Conservation (phyloP, 805 yeast species). For the Wickerhamomyces chaumierensis region DNA sequence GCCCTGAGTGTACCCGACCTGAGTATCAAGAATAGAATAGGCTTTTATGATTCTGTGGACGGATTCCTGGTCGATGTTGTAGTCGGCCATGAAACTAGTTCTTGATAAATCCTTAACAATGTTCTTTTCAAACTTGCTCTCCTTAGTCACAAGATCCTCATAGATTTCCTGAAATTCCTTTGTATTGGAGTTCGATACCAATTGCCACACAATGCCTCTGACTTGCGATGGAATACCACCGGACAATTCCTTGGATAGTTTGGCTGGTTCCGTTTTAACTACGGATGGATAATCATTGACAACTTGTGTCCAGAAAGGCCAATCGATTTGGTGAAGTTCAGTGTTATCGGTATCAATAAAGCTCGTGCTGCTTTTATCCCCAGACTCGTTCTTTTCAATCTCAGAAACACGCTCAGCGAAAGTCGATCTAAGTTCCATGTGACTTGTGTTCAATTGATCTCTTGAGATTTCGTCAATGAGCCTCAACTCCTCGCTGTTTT, state of each 20-base stretch:
- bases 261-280: conserved; percentile 49
- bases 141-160: conserved; percentile 33
- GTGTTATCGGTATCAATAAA: conserved; percentile 20
- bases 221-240: conserved; percentile 77
- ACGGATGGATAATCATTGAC: conserved; percentile 66
- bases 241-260: conserved; percentile 49
- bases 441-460: conserved; percentile 38
- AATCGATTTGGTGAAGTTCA: conserved; percentile 37
- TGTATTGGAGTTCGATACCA: conserved; percentile 67
- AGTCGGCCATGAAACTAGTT: conserved; percentile 63
- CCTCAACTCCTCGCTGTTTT: conserved; percentile 39
- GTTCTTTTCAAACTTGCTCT: conserved; percentile 57
- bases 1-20: conserved; percentile 96
- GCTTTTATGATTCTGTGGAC: conserved; percentile 70
- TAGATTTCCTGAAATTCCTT: conserved; percentile 27
- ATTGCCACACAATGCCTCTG: conserved; percentile 89
- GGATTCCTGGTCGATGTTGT: conserved; percentile 46
- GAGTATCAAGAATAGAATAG: conserved; percentile 77
- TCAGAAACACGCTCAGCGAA: conserved; percentile 14
- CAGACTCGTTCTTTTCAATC: conserved; percentile 7
- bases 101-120: conserved; percentile 77
- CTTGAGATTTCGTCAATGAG: conserved; percentile 39
- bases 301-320: conserved; percentile 84
- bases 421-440: conserved; percentile 27
- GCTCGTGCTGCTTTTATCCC: conserved; percentile 1